phyloP scores from a whole-genome alignment of 2,329 filamentous ascomycete genomes.

The Colletotrichum sublineola region DNA sequence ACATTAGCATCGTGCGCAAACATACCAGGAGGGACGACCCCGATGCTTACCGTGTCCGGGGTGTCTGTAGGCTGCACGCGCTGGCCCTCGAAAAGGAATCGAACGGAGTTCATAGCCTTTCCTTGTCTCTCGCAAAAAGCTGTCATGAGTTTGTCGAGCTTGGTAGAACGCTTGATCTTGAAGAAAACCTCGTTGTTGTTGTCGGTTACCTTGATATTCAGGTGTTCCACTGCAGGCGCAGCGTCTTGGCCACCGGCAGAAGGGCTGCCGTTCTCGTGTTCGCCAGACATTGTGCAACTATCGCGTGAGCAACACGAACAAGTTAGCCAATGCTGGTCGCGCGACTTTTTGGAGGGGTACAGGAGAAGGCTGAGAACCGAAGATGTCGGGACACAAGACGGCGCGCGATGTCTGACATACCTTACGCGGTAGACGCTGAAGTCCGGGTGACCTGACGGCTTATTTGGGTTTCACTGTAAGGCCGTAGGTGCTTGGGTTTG shows the following conservation, averaged over 20 bases:
- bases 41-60: slow-evolving; percentile 83
- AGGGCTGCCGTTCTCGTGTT: slow-evolving; percentile 65
- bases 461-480: background rate
- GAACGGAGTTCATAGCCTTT: slow-evolving; percentile 85
- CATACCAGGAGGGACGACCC: background rate
- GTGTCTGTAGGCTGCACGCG: slow-evolving; percentile 91
- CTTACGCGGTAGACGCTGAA: background rate
- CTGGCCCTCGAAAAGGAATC: slow-evolving; percentile 96
- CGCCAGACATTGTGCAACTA: slow-evolving; percentile 61
- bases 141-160: slow-evolving; percentile 97
- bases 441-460: background rate
- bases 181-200: slow-evolving; percentile 99
- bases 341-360: background rate
- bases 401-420: background rate
- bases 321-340: slow-evolving; percentile 13
- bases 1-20: slow-evolving; percentile 42
- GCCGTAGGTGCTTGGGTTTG: background rate
- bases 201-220: slow-evolving; percentile 99
- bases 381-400: background rate
- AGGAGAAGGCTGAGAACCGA: background rate
- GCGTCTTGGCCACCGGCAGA: slow-evolving; percentile 53
- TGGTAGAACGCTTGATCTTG: slow-evolving; percentile 98
- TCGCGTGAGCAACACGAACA: background rate
- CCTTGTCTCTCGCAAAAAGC: slow-evolving; percentile 98
- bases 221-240: slow-evolving; percentile 77